phyloP scores from a whole-genome alignment of 495 filamentous ascomycete genomes.

The Ascobolus immersus region DNA sequence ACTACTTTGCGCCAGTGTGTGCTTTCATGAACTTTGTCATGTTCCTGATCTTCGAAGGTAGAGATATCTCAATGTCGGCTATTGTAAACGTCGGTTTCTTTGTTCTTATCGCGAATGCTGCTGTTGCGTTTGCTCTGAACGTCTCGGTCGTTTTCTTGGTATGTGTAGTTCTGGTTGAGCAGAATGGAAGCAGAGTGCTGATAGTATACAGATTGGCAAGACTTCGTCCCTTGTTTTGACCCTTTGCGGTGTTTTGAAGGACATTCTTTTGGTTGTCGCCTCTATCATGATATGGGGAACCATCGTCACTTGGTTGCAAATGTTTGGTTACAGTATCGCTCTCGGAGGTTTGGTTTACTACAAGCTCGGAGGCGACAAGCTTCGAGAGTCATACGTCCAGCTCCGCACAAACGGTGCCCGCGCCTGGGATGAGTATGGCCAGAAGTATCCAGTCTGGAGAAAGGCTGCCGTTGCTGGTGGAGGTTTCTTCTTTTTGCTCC shows the following conservation, averaged over 20 bases:
- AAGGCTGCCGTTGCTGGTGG: slow-evolving; percentile 42
- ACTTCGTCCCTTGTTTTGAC: slow-evolving; percentile 92
- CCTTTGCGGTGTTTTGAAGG: slow-evolving; percentile 92
- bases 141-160: slow-evolving; percentile 87
- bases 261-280: slow-evolving; percentile 74
- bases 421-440: slow-evolving; percentile 72
- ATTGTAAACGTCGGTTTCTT: slow-evolving; percentile 49
- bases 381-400: slow-evolving; percentile 45
- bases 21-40: slow-evolving; percentile 66
- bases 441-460: slow-evolving; percentile 42
- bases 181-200: background rate
- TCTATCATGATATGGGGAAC: slow-evolving; percentile 81
- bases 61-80: slow-evolving; percentile 41
- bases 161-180: slow-evolving; percentile 18
- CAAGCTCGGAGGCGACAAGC: slow-evolving; percentile 68
- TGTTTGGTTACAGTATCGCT: slow-evolving; percentile 85
- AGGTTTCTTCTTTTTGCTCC: slow-evolving; percentile 35
- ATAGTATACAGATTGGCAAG: slow-evolving; percentile 56
- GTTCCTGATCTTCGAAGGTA: slow-evolving; percentile 54
- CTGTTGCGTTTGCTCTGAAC: slow-evolving; percentile 68
- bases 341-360: slow-evolving; percentile 83
- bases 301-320: slow-evolving; percentile 54
- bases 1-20: slow-evolving; percentile 88
- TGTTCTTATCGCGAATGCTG: slow-evolving; percentile 53
- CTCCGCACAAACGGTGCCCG: slow-evolving; percentile 25